These are phyloP conservation scores for Pseudomicrostroma phylloplanum DNA, from an alignment of 1,284 basidiomycete species.

Conservation along the genomic window DNA sequence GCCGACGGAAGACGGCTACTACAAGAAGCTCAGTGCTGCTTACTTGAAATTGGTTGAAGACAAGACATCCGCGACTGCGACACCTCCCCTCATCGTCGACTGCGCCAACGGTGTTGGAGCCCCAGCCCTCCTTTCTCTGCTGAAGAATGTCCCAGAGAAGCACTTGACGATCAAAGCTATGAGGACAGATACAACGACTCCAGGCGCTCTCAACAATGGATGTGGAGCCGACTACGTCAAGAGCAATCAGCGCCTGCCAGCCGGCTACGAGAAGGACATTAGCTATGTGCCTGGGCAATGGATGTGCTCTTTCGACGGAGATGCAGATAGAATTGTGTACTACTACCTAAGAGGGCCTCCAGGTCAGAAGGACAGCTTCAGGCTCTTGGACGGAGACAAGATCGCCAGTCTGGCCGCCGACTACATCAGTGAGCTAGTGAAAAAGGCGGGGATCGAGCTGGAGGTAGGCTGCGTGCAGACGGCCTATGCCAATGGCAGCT, in stretches of 20 bases:
- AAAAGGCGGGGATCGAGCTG: constrained; percentile 36
- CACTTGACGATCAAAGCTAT: constrained; percentile 32
- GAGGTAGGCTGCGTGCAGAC: constrained; percentile 75
- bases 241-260: constrained; percentile 56
- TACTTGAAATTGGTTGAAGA: constrained; percentile 70
- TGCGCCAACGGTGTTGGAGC: constrained; percentile 97
- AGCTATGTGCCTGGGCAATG: constrained; percentile 59
- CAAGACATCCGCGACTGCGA: constrained; percentile 46
- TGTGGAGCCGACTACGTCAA: constrained; percentile 98
- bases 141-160: constrained; percentile 37
- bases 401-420: constrained; percentile 88
- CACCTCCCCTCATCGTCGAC: constrained; percentile 68
- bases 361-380: constrained; percentile 69
- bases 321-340: constrained; percentile 94
- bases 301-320: constrained; percentile 89
- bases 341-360: constrained; percentile 60
- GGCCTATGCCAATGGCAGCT: constrained; percentile 95
- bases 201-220: constrained; percentile 69
- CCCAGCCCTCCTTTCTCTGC: constrained; percentile 39
- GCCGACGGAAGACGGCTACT: constrained; percentile 63
- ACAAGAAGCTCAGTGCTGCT: constrained; percentile 73
- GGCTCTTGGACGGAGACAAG: constrained; percentile 95
- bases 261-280: constrained; percentile 38
- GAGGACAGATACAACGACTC: constrained; percentile 55
- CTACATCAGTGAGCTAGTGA: constrained; percentile 85